A percentile compares a stretch with the other conserved stretches of the same genome.
Conservation (phyloP, 768 basidiomycete species). For the Leccinum aurantiacum region DNA sequence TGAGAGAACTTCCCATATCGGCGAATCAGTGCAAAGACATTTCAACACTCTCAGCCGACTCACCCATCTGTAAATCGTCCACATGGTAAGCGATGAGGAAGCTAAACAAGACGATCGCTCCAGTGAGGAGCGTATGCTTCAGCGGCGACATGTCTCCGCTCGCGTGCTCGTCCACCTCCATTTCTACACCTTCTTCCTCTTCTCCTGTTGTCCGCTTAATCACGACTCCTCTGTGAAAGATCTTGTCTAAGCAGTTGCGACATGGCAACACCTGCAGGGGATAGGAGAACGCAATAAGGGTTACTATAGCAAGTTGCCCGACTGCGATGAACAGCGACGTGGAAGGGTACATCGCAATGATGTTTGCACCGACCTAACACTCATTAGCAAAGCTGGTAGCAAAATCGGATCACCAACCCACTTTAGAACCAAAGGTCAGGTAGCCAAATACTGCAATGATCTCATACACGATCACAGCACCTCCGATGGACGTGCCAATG, state of each 20-base stretch:
- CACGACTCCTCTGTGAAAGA: constrained; percentile 54
- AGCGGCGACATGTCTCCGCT: constrained; percentile 59
- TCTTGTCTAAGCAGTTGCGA: constrained; percentile 87
- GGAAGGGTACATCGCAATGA: constrained; percentile 92
- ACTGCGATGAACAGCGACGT: constrained; percentile 91
- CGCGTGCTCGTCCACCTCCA: constrained; percentile 55
- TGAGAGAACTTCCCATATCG: constrained; percentile 66
- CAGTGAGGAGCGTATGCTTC: constrained; percentile 72
- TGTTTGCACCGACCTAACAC: constrained; percentile 79
- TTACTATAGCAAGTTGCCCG: constrained; percentile 90
- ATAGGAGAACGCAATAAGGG: constrained; percentile 89
- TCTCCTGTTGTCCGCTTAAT: constrained; percentile 42
- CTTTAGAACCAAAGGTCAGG: constrained; percentile 88
- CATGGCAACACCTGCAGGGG: constrained; percentile 95
- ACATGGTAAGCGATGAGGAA: constrained; percentile 79
- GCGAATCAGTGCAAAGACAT: constrained; percentile 12
- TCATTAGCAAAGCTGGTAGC: constrained; percentile 3
- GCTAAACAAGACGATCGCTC: constrained; percentile 58
- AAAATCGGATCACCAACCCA: constrained; percentile 30
- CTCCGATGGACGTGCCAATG: constrained; percentile 83
- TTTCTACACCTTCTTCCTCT: constrained; percentile 36
- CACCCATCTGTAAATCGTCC: constrained; percentile 74
- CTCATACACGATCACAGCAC: constrained; percentile 82
- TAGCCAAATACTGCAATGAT: constrained; percentile 88
- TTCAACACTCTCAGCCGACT: constrained; percentile 25